These are phyloP conservation scores for Kingdonia uniflora DNA, from an alignment of 164 flowering plant genomes.

Conservation along the genomic window DNA sequence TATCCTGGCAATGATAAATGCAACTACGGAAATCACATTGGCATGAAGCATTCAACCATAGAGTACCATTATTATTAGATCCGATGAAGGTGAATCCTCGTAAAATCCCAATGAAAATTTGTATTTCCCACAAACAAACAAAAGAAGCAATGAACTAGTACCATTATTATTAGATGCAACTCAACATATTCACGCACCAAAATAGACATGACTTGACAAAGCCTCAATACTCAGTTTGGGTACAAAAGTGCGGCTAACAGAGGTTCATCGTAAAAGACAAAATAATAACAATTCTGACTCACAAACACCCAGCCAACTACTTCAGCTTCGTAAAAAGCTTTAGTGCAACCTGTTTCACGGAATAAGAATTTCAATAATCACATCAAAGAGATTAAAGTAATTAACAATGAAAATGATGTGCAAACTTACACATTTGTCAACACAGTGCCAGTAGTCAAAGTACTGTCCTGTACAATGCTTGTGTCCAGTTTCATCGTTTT, in stretches of 20 bases:
- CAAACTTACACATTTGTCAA: conserved; percentile 77
- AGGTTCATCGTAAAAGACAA: conserved; percentile 1
- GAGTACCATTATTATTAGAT: too few species aligned
- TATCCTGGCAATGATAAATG: too few species aligned
- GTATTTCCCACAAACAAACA: too few species aligned
- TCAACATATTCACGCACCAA: neutral
- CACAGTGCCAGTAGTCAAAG: conserved; percentile 81
- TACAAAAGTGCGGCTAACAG: conserved; percentile 1
- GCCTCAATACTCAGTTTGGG: neutral
- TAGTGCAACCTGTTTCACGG: conserved; percentile 45
- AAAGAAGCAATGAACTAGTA: too few species aligned
- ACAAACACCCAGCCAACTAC: conserved; percentile 12
- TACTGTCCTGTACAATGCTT: conserved; percentile 94
- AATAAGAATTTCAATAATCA: conserved; percentile 4
- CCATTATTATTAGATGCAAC: too few species aligned
- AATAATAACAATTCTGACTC: neutral
- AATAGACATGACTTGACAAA: neutral
- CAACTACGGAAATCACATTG: too few species aligned
- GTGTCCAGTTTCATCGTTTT: conserved; percentile 68
- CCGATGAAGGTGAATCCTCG: too few species aligned
- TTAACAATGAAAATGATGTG: neutral
- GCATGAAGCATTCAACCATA: too few species aligned
- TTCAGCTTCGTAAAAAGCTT: conserved; percentile 44
- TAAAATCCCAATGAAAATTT: too few species aligned
- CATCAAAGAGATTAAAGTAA: neutral